Evolutionary conservation across 176 grass and related monocot species (phyloP).

Genomic region (Microstegium vimineum): DNA sequence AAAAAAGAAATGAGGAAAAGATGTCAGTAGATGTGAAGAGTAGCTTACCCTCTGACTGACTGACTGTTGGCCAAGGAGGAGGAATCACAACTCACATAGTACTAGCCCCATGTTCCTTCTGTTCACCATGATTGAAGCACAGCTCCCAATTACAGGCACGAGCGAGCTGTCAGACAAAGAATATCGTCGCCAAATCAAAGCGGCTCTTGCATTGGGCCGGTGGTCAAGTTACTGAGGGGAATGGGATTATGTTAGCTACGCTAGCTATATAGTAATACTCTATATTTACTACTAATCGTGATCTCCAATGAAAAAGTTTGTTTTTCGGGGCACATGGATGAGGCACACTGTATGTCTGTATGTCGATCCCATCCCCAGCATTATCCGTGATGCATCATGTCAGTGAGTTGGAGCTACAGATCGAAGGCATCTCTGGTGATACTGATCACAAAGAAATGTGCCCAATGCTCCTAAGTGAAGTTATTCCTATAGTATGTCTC

Average conservation of each 20-base stretch:
- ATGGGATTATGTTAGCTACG: background rate
- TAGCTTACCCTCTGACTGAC: constrained; percentile 36
- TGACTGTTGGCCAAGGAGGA: background rate
- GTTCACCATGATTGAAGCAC: constrained; percentile 52
- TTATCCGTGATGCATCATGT: background rate
- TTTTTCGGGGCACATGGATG: constrained; percentile 9
- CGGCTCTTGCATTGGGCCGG: background rate
- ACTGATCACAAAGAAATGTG: no score
- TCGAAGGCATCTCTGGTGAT: background rate
- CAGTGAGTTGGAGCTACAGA: background rate
- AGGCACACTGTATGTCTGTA: background rate
- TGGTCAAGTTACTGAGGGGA: background rate
- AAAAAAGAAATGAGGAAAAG: background rate
- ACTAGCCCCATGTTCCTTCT: constrained; percentile 33
- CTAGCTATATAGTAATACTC: background rate
- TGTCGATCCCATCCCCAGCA: background rate
- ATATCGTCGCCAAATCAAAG: background rate
- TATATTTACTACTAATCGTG: background rate
- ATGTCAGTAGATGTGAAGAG: constrained; percentile 28
- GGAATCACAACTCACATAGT: no score
- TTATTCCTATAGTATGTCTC: no score
- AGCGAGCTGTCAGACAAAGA: constrained; percentile 23
- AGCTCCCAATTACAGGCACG: constrained; percentile 27
- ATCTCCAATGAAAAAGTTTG: background rate
- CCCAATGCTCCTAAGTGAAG: background rate